Evolutionary conservation across 1,139 yeast genomes (phyloP).

Genomic region (Suhomyces guaymorum): DNA sequence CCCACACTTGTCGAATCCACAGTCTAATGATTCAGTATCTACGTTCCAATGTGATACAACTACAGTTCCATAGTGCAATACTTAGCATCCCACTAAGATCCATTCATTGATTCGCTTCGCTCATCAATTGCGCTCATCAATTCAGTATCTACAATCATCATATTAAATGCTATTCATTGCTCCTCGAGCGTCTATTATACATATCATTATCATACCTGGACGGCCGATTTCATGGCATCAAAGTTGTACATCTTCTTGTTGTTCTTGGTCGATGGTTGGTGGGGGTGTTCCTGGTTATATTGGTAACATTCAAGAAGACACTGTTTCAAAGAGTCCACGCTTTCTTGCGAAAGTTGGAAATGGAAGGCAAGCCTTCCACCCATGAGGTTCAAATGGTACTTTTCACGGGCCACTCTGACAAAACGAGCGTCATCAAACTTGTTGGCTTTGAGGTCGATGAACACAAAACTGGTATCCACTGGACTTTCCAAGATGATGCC

Average conservation of each 20-base stretch:
- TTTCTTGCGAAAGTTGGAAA: conserved; percentile 68
- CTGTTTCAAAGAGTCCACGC: conserved; percentile 63
- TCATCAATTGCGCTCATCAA: no score
- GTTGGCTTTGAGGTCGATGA: conserved; percentile 37
- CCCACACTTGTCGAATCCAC: no score
- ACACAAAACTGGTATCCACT: conserved; percentile 45
- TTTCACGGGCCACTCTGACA: conserved; percentile 56
- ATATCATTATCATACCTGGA: conserved; percentile 1
- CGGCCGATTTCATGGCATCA: conserved; percentile 22
- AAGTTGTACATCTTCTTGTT: conserved; percentile 37
- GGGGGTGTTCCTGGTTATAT: conserved; percentile 36
- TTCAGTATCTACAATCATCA: no score
- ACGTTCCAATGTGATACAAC: no score
- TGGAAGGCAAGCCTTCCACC: conserved; percentile 85
- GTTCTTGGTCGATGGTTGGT: conserved; percentile 21
- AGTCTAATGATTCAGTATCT: no score
- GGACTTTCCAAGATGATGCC: conserved; percentile 45
- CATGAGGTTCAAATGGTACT: conserved; percentile 60
- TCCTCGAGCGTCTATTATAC: no score
- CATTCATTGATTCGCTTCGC: no score
- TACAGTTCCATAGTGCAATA: no score
- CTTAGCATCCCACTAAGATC: no score
- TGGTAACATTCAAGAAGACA: conserved; percentile 61
- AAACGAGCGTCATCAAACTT: conserved; percentile 50
- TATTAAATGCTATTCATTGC: background rate